A percentile compares a stretch with the other conserved stretches of the same genome.
phyloP scores from a whole-genome alignment of 345 rosid species.

The Clarkia xantiana region DNA sequence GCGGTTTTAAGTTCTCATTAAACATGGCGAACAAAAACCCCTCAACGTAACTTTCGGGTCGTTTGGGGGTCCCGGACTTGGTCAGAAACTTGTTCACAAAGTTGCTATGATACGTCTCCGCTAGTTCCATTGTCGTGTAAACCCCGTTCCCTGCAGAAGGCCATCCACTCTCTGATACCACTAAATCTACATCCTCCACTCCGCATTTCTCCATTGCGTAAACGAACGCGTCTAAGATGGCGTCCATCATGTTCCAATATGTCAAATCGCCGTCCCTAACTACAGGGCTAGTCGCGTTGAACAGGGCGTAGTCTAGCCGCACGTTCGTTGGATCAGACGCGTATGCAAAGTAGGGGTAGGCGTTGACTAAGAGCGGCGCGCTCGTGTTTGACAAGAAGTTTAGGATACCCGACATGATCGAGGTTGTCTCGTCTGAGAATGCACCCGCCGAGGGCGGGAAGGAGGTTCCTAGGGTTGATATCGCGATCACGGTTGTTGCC shows the following conservation, averaged over 20 bases:
- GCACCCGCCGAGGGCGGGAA: slow-evolving; percentile 27
- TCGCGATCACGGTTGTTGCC: slow-evolving; percentile 16
- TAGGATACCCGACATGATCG: slow-evolving; percentile 9
- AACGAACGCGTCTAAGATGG: slow-evolving; percentile 19
- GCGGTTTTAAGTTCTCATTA: slow-evolving; percentile 3
- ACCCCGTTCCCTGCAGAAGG: slow-evolving; percentile 9
- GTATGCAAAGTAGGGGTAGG: slow-evolving; percentile 33
- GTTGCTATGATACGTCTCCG: slow-evolving; percentile 6
- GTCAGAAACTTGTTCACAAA: slow-evolving; percentile 2
- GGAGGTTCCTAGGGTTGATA: slow-evolving; percentile 11
- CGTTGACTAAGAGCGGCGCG: slow-evolving; percentile 21
- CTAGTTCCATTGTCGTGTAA: not conserved
- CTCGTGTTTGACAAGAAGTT: slow-evolving; percentile 4
- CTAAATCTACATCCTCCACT: not conserved
- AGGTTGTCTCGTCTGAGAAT: slow-evolving; percentile 8
- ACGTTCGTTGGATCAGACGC: slow-evolving; percentile 12
- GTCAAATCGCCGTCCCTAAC: slow-evolving; percentile 12
- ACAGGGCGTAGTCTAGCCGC: slow-evolving; percentile 16
- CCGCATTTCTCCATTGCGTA: slow-evolving; percentile 17
- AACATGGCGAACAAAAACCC: slow-evolving; percentile 11
- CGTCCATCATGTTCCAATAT: slow-evolving; percentile 23
- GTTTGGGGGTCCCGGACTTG: slow-evolving; percentile 3
- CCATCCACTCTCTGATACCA: slow-evolving; percentile 12
- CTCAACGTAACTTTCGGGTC: not conserved
- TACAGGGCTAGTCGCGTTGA: slow-evolving; percentile 7